Percentiles rank a stretch among this genome's conserved stretches.
Conservation (phyloP, 2,329 filamentous ascomycete genomes). For the Paraphoma sp. region DNA sequence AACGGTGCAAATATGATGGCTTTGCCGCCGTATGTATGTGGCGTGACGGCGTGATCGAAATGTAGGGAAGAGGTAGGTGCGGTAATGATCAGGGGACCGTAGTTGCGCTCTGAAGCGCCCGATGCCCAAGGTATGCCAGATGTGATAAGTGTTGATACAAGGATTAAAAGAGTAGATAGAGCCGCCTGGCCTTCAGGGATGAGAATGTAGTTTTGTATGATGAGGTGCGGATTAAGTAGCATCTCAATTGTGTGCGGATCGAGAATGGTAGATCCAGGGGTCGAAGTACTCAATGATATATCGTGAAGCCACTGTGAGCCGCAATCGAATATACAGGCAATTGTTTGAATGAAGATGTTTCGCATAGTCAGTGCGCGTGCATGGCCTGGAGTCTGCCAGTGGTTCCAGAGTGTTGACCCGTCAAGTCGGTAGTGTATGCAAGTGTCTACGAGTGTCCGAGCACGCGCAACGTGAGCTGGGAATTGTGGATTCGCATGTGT, state of each 20-base stretch:
- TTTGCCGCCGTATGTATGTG: constrained; percentile 16
- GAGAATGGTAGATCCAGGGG: constrained; percentile 14
- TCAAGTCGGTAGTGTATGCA: constrained; percentile 39
- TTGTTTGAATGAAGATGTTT: constrained; percentile 51
- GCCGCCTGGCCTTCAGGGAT: constrained; percentile 25
- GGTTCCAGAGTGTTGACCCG: constrained; percentile 32
- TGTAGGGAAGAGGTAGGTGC: constrained; percentile 15
- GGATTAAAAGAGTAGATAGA: constrained; percentile 24
- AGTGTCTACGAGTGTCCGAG: constrained; percentile 41
- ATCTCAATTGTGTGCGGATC: constrained; percentile 27
- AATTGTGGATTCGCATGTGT: constrained; percentile 36
- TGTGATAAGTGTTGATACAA: constrained; percentile 30
- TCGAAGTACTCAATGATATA: constrained; percentile 36
- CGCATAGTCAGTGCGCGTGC: constrained; percentile 45
- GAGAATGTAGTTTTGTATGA: constrained; percentile 46
- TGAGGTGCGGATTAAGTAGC: constrained; percentile 41
- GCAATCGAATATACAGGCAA: constrained; percentile 50
- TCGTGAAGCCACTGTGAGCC: constrained; percentile 49
- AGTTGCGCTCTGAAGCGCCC: constrained; percentile 35
- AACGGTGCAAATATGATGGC: constrained; percentile 44
- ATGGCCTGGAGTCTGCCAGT: constrained; percentile 36
- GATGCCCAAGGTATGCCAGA: constrained; percentile 42
- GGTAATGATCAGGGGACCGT: constrained; percentile 38
- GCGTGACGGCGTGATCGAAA: not conserved
- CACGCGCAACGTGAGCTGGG: constrained; percentile 34